A percentile compares a stretch with the other conserved stretches of the same genome.
These are phyloP conservation scores for Talaromyces trachyspermus DNA, from an alignment of 495 filamentous ascomycete genomes.

Conservation along the genomic window DNA sequence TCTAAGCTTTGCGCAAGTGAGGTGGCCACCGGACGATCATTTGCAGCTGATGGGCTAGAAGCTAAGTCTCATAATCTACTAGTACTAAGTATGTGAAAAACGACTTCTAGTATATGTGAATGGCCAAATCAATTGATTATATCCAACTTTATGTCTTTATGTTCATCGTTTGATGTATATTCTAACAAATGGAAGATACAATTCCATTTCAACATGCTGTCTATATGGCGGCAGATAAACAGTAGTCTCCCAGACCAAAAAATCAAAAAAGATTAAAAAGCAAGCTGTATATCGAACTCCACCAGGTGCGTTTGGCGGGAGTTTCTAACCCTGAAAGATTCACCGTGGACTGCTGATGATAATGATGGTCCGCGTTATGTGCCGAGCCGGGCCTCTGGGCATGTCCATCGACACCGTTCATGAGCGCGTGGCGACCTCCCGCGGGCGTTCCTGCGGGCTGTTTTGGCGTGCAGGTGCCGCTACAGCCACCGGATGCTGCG, in stretches of 20 bases:
- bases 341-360: background rate
- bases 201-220: background rate
- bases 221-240: no score
- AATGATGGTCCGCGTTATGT: background rate
- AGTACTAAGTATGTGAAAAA: background rate
- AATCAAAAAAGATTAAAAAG: background rate
- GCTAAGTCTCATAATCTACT: background rate
- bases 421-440: constrained; percentile 3
- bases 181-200: background rate
- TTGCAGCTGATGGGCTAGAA: constrained; percentile 89
- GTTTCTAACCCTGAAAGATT: background rate
- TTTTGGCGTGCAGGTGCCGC: constrained; percentile 6
- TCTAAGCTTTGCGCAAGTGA: constrained; percentile 89
- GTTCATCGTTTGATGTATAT: no score
- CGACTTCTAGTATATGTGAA: no score
- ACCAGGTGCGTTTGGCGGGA: constrained; percentile 3
- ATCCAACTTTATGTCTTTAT: no score
- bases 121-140: no score
- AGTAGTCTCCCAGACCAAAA: background rate
- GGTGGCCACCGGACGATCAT: constrained; percentile 91
- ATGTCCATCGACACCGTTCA: constrained; percentile 7
- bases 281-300: background rate
- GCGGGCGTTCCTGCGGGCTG: constrained; percentile 4
- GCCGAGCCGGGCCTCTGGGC: background rate
- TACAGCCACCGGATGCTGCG: background rate